phyloP scores from a whole-genome alignment of 176 grass and related monocot species.

The Rhipidocladum racemiflorum region DNA sequence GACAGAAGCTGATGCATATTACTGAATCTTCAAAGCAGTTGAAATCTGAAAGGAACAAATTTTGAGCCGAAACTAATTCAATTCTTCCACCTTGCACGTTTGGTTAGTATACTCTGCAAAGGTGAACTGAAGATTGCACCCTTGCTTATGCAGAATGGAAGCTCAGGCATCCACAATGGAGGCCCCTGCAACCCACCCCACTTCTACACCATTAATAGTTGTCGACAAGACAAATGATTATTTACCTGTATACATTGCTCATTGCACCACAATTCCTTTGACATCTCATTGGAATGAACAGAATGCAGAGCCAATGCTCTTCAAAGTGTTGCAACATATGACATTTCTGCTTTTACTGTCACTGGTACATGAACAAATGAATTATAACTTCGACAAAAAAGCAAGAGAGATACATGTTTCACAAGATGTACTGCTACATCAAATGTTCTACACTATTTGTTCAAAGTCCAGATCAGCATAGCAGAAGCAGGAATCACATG shows the following conservation, averaged over 20 bases:
- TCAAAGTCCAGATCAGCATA: not conserved
- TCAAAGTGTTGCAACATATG: not conserved
- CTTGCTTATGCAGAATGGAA: conserved; percentile 11
- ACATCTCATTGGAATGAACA: not conserved
- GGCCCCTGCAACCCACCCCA: not conserved
- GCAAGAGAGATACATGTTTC: not conserved
- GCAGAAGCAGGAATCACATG: conserved; percentile 1
- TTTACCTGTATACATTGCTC: conserved; percentile 14
- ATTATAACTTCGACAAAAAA: not conserved
- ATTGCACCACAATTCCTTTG: conserved; percentile 10
- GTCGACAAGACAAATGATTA: not conserved
- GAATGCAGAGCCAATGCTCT: not conserved
- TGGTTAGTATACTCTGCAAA: not conserved
- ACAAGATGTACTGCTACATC: not conserved
- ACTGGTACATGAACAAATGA: not conserved
- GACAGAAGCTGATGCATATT: not conserved
- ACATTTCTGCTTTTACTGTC: not conserved
- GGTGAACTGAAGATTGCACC: not conserved
- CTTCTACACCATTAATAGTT: not conserved
- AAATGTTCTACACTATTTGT: not conserved
- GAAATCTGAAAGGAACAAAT: not conserved
- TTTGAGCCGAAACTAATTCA: not conserved
- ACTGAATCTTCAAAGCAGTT: not conserved
- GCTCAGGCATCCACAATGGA: conserved; percentile 5
- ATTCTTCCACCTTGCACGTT: not conserved